Conservation (phyloP, 2,329 filamentous ascomycete genomes). For the Penicillium frequentans region DNA sequence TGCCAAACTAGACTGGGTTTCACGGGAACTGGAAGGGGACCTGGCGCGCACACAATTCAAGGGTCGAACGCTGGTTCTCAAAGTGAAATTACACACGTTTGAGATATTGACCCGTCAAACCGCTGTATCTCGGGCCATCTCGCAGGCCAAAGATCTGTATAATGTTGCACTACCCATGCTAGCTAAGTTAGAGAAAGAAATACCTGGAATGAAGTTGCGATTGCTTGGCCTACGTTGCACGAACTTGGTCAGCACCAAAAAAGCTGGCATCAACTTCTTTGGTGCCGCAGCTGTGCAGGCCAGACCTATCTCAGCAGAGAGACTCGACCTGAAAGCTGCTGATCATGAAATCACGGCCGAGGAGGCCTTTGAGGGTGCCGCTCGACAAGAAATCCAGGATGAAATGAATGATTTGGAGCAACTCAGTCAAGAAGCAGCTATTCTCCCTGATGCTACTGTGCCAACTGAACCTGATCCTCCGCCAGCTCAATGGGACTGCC, state of each 20-base stretch:
- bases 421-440: constrained; percentile 57
- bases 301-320: constrained; percentile 14
- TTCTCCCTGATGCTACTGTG: constrained; percentile 4
- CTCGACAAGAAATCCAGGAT: constrained; percentile 59
- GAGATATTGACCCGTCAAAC: constrained; percentile 85
- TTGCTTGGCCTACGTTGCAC: constrained; percentile 89
- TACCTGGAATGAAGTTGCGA: constrained; percentile 74
- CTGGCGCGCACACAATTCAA: constrained; percentile 77
- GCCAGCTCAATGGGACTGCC: constrained; percentile 75
- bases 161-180: constrained; percentile 79
- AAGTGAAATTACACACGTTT: constrained; percentile 92
- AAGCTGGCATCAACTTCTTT: constrained; percentile 78
- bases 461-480: constrained; percentile 25
- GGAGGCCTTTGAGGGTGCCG: constrained; percentile 63
- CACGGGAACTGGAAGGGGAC: constrained; percentile 84
- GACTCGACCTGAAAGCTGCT: constrained; percentile 6
- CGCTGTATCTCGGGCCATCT: constrained; percentile 70
- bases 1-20: constrained; percentile 75
- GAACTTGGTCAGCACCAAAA: constrained; percentile 82
- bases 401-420: constrained; percentile 62
- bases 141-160: constrained; percentile 77
- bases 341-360: constrained; percentile 71
- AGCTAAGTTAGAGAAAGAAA: constrained; percentile 77
- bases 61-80: constrained; percentile 86
- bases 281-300: constrained; percentile 44